Evolutionary conservation across 208 protist species (phyloP), one percentile per base, ranked within the genome.

Genomic region (Trypanosoma rangeli): DNA sequence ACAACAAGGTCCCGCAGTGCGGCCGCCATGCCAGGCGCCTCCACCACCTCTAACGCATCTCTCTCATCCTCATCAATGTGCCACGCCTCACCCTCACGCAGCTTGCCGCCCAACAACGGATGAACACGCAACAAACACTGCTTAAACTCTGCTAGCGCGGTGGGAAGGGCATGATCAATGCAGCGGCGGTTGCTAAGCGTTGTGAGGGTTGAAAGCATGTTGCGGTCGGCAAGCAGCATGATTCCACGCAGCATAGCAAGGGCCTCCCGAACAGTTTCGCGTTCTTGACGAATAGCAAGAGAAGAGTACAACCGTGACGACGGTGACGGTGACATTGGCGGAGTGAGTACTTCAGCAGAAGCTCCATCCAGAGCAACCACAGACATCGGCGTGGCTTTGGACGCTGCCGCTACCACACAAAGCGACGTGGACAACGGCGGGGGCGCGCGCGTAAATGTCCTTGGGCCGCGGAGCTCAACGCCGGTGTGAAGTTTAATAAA

Each of bases 201-300:
- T 24, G 67, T 67, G 15, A 82, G 66, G 16, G 56, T 37, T 15
- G 64, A 57, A 24, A 78, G 61, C 60, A 82, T 68, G 24, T 31
- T 53, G 18, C 46, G 48, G 52, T 82, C 77, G 3, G 71, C 73
- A 20, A 71, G 77, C 26, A 82, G 68, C n/a, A 70, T 39, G 33
- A 75, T 49, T 0, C 78, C 78, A 62, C 78, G 71, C 52, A 83
- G 59, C 52, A 83, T 68, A 9, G 55, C 73, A 26, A 79, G 52
- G 20, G 73, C 54, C 42, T 74, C 73, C 31, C 67, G 64, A n/a
- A 69, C 77, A 22, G 9, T 37, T 13, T 70, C 62, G 50, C 75
- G 64, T 5, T 69, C 70, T 26, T 71, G 65, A 31, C 74, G 60
- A 33, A 81, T 57, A 2, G 59, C 42, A 18, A 24, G 15, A n/a